phyloP scores from a whole-genome alignment of 805 yeast genomes.

The Nadsonia fulvescens region DNA sequence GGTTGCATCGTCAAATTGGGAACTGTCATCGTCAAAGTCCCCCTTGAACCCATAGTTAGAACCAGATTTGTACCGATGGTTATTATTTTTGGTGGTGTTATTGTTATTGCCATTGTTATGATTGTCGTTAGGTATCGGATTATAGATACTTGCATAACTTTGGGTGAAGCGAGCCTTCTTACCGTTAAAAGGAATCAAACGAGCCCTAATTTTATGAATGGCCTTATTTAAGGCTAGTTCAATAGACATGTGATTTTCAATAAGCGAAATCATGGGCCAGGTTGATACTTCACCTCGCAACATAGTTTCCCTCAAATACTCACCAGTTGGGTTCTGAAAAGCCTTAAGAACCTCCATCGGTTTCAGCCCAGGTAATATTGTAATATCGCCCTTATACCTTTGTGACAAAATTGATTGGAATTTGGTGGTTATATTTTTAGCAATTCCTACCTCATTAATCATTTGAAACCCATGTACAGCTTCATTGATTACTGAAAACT shows the following conservation, averaged over 20 bases:
- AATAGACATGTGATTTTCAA: constrained; percentile 75
- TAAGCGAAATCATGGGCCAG: constrained; percentile 81
- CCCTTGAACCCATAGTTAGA: no score
- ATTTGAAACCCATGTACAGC: constrained; percentile 61
- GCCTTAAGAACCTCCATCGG: constrained; percentile 40
- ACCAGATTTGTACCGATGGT: no score
- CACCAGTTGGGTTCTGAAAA: constrained; percentile 67
- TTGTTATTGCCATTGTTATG: no score
- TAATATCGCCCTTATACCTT: constrained; percentile 82
- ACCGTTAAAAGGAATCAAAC: constrained; percentile 11
- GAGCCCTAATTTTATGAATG: constrained; percentile 39
- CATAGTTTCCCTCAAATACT: constrained; percentile 48
- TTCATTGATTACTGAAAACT: constrained; percentile 49
- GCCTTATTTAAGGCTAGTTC: constrained; percentile 77
- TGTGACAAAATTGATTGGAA: constrained; percentile 64
- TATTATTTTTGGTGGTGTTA: no score
- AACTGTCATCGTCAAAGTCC: no score
- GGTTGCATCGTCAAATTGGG: no score
- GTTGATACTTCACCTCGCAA: constrained; percentile 79
- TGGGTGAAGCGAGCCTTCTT: not conserved
- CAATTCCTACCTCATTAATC: constrained; percentile 57
- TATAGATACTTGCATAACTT: no score
- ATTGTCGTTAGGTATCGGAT: no score
- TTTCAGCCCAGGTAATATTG: constrained; percentile 66
- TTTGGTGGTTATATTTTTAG: constrained; percentile 55